Evolutionary conservation across 805 yeast species (phyloP).

Genomic region (Diddensiella transvaalensis): DNA sequence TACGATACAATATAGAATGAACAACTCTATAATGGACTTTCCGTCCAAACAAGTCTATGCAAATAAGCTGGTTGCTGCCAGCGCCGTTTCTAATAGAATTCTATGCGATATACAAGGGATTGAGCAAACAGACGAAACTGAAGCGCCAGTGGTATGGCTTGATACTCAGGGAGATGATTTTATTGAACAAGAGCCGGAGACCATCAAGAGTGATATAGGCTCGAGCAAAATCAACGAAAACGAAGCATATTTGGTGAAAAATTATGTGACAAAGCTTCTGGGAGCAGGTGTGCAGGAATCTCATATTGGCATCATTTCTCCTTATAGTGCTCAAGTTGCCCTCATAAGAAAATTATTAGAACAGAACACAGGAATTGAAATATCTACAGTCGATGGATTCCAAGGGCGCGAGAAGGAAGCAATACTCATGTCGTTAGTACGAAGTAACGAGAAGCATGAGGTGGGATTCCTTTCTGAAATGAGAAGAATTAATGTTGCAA

Average conservation of each 20-base stretch:
- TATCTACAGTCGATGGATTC: slow-evolving; percentile 91
- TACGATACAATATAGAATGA: slow-evolving; percentile 86
- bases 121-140: slow-evolving; percentile 51
- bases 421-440: slow-evolving; percentile 72
- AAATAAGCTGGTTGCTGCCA: slow-evolving; percentile 59
- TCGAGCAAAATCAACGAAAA: slow-evolving; percentile 68
- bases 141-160: slow-evolving; percentile 66
- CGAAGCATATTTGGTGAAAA: slow-evolving; percentile 61
- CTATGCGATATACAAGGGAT: slow-evolving; percentile 55
- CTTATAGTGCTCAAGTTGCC: slow-evolving; percentile 84
- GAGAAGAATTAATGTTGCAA: slow-evolving; percentile 86
- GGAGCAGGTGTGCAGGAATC: slow-evolving; percentile 49
- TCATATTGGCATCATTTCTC: slow-evolving; percentile 82
- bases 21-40: slow-evolving; percentile 68
- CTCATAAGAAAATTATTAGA: slow-evolving; percentile 46
- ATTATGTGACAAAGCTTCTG: slow-evolving; percentile 53
- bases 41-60: slow-evolving; percentile 66
- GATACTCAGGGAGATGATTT: slow-evolving; percentile 92
- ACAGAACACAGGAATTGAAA: slow-evolving; percentile 51
- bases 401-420: slow-evolving; percentile 95
- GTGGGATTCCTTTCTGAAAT: slow-evolving; percentile 81
- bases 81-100: slow-evolving; percentile 48
- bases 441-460: slow-evolving; percentile 67
- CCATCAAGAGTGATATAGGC: slow-evolving; percentile 29
- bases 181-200: slow-evolving; percentile 45